These are phyloP conservation scores for Arthroderma uncinatum DNA, from an alignment of 2,329 filamentous ascomycete species.

Conservation along the genomic window DNA sequence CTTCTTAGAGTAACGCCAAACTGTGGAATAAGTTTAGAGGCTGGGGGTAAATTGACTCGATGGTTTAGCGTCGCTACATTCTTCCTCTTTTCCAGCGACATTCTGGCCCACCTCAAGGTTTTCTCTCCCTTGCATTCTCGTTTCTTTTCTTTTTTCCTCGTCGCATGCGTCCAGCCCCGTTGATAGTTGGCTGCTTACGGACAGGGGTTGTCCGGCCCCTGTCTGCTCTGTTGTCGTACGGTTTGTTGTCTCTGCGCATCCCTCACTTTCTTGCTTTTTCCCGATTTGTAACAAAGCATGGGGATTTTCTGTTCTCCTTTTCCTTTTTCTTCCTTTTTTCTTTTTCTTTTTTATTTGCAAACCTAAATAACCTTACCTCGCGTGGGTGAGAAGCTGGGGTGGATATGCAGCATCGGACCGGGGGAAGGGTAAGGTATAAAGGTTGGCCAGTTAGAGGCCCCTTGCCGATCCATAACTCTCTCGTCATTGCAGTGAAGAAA, in stretches of 20 bases:
- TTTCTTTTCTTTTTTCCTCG: background rate
- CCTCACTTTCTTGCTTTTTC: background rate
- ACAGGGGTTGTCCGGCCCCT: constrained; percentile 1
- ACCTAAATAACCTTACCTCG: constrained; percentile 4
- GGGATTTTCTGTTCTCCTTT: background rate
- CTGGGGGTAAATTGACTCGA: background rate
- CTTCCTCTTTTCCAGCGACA: background rate
- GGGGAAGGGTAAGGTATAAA: background rate
- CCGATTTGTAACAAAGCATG: background rate
- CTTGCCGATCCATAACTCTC: background rate
- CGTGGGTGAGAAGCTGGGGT: constrained; percentile 3
- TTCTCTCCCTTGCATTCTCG: background rate
- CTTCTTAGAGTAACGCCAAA: background rate
- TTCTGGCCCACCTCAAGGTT: background rate
- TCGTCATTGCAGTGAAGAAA: background rate
- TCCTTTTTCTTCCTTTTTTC: background rate
- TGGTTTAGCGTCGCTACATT: background rate
- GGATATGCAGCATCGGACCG: constrained; percentile 5
- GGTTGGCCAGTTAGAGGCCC: background rate
- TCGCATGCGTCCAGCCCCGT: background rate
- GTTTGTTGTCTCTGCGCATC: background rate
- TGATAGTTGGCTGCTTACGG: background rate
- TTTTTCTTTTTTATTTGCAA: background rate
- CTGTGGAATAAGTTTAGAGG: background rate
- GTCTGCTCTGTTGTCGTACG: background rate